Base-by-base conservation (phyloP, 2,329 filamentous ascomycete genomes). In the Sporothrix sp. region DNA sequence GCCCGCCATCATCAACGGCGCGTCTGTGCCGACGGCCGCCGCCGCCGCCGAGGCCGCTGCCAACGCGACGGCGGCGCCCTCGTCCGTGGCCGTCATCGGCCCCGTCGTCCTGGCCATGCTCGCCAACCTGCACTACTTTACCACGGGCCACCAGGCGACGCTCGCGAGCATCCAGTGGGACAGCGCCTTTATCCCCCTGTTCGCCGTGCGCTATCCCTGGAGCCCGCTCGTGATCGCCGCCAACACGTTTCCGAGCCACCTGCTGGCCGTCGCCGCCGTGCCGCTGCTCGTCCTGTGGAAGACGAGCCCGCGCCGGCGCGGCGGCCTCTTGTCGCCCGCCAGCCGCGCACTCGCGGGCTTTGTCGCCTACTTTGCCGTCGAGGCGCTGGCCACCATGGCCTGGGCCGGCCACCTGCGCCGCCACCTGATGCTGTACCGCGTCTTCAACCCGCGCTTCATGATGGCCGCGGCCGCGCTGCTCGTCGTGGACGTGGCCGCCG, bases 131-230 rank as follows among this genome's bases (percentile, higher is more conserved):
- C 84, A 96, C 71, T 98, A 83, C 72, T 98, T 98, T 79, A 96
- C 95, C 64, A 98, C 93, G 0, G 93, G 93, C 54, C 93, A 98
- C 66, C 91, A 97, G 68, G 91, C 91, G 11, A 85, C 82, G 0
- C 76, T 95, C 21, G 78, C 83, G 58, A 87, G 82, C 57, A 91
- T 98, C 62, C 93, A 98, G 63, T 98, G 93, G 93, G 93, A 98
- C 68, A 79, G 81, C 18, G 91, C 89, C 3, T 98, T 98, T 68
- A 87, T 98, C 58, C 86, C 91, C 0, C 75, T 97, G 7, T 81
- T 84, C 52, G 80, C 79, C 6, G 79, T 98, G 56, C 79, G 79
- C 52, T 96, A 98, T 67, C 93, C 93, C 1, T 96, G 87, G 86
- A 85, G 82, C 0, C 90, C 90, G 0, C 63, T 97, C 2, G 72